Evolutionary conservation across 192 early-diverging fungal species (phyloP).

Genomic region (Mortierella alpina): DNA sequence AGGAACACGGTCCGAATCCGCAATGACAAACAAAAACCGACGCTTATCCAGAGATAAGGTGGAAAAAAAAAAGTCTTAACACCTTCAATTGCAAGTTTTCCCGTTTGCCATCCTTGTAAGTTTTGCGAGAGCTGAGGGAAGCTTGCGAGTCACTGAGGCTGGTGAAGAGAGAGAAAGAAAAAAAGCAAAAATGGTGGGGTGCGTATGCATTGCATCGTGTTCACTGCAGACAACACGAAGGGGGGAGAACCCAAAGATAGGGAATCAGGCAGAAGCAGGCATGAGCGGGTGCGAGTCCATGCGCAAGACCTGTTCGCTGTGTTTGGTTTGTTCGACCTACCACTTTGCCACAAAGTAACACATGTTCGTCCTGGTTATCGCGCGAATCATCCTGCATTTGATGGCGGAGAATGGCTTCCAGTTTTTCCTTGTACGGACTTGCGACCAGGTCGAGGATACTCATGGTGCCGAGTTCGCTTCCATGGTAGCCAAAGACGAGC

Average conservation of each 20-base stretch:
- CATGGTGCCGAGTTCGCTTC: slow-evolving; percentile 53
- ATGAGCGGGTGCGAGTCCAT: neutral
- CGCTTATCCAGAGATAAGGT: slow-evolving; percentile 20
- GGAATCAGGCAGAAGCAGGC: neutral
- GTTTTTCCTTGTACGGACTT: slow-evolving; percentile 57
- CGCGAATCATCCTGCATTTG: slow-evolving; percentile 29
- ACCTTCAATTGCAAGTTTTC: neutral
- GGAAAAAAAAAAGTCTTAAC: slow-evolving; percentile 3
- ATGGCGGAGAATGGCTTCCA: slow-evolving; percentile 44
- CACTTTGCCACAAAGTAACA: slow-evolving; percentile 65
- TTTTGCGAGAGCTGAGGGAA: neutral
- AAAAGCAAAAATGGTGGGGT: neutral
- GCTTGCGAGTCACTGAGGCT: neutral
- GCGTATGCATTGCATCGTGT: neutral
- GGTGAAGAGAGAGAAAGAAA: neutral
- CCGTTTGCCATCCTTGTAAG: neutral
- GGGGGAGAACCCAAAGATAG: neutral
- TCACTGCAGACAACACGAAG: neutral
- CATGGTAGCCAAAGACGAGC: slow-evolving; percentile 61
- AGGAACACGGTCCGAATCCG: too few relatives aligned
- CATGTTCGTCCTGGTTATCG: slow-evolving; percentile 51
- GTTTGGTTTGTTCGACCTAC: slow-evolving; percentile 43
- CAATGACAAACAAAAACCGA: neutral
- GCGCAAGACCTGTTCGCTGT: neutral
- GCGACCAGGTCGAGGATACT: slow-evolving; percentile 57